These are phyloP conservation scores for Aspergillus neoniger DNA, from an alignment of 2,329 filamentous ascomycete species.

Conservation along the genomic window DNA sequence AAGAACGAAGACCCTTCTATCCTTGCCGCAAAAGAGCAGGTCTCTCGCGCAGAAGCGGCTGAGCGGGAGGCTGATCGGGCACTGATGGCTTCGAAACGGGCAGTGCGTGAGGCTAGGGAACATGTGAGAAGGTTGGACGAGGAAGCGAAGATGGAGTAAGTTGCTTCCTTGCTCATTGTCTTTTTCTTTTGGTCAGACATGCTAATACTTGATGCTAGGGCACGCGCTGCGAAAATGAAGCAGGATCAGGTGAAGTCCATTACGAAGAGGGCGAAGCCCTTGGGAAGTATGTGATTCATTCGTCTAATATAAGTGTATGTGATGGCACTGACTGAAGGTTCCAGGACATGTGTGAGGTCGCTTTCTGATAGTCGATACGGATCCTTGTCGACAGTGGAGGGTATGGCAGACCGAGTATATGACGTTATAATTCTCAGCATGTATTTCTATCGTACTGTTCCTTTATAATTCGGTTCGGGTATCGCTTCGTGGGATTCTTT, in stretches of 20 bases:
- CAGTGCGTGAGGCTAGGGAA: constrained; percentile 64
- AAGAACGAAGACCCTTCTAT: constrained; percentile 64
- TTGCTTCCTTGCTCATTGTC: background rate
- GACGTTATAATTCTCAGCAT: no score
- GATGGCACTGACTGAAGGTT: background rate
- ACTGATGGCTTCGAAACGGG: constrained; percentile 57
- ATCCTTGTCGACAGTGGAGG: no score
- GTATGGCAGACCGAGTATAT: no score
- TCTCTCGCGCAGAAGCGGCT: constrained; percentile 63
- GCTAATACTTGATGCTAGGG: constrained; percentile 29
- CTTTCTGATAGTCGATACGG: background rate
- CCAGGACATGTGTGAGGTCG: background rate
- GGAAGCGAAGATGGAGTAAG: constrained; percentile 64
- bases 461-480: no score
- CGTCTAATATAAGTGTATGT: background rate
- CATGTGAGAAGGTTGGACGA: constrained; percentile 64
- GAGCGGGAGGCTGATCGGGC: constrained; percentile 68
- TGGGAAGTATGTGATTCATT: constrained; percentile 61
- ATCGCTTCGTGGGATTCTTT: background rate
- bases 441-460: no score
- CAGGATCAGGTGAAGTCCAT: constrained; percentile 65
- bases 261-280: constrained; percentile 68
- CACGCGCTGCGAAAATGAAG: constrained; percentile 67
- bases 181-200: background rate
- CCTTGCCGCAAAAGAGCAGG: constrained; percentile 60